Evolutionary conservation across 2,329 filamentous ascomycete species (phyloP), one percentile per base, ranked within the genome.

Genomic region (Cladosporium sp.): DNA sequence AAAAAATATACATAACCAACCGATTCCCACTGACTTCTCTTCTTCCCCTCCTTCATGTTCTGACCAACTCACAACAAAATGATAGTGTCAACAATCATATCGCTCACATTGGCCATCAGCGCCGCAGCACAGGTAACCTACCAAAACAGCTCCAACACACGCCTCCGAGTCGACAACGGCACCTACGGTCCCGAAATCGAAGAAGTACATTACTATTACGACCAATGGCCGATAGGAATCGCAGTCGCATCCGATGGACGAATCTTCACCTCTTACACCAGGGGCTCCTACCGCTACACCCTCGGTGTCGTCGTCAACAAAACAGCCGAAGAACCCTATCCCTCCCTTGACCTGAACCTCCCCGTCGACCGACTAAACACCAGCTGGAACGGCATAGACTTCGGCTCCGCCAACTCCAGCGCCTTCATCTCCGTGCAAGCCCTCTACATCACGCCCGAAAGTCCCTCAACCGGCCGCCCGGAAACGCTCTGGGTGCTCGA

Each of bases 141-240:
- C 29, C 57, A 63, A 25, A 61, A 66, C 41, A 50, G 52, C 11
- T 61, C 62, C 13, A 51, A 55, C n/a, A 66, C 67, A 2, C 62
- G 63, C 29, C 56, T 77, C 1, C 65, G 72, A 29, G 63, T 70
- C 6, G 72, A 77, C 54, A 71, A 71, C 48, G 73, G 73, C n/a
- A 71, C 69, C 3, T 74, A 73, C 40, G 73, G 74, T 3, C 73
- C 73, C 1, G 55, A 62, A 2, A 60, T 77, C 3, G 74, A 77
- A 54, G 73, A 77, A 54, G 69, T 70, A 32, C 72, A 77, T 55
- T 76, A 75, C 57, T 76, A 55, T 57, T 73, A 73, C 50, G 68
- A 70, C 22, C 69, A 73, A 56, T 74, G 69, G 71, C 72, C 71
- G 1, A 73, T 73, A 18, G 72, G 72, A 4, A 66, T 75, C 7